Evolutionary conservation across 2,329 filamentous ascomycete genomes (phyloP), one percentile per base, ranked within the genome.

Genomic region (Chaetomium sp.): DNA sequence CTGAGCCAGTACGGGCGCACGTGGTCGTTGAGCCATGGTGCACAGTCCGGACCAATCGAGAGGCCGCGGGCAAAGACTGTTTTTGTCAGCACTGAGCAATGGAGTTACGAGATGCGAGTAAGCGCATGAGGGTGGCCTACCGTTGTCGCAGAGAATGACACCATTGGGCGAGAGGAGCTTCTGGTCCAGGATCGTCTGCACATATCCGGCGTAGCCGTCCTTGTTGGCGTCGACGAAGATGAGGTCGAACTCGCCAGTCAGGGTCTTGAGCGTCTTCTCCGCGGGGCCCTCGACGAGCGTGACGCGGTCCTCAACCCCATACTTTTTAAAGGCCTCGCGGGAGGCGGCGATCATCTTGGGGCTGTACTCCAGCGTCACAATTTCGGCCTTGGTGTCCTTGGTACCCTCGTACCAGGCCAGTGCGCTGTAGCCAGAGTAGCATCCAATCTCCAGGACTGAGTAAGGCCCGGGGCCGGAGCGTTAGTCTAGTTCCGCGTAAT

Each of bases 201-300:
- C 51, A 27, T 54, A 54, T 25, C 12, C n/a, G 16, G 25, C 51
- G 16, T 54, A 54, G 27, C 51, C 51, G 23, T 54, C 51, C 51
- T 54, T 54, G 51, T 54, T 54, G 29, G 51, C 51, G 12, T 54
- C 51, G 51, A 54, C 51, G 27, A 54, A 54, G 51, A 54, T 54
- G 51, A 54, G 51, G 29, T 54, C 51, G 51, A 54, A 54, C 25
- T 29, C 29, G 51, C 51, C 51, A 19, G 51, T 54, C 51, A 54
- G 16, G 8, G 25, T 54, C 8, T 29, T 25, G 25, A 54, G 51
- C 25, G 51, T 29, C 51, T 54, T n/a, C 27, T 54, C 25, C 25
- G 51, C 51, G 29, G 51, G 51, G 19, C 51, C 51, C 29, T 54
- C 51, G 27, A 54, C 16, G 12, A 54, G 51, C 10, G 10, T 54